Evolutionary conservation across 306 rosid genomes (phyloP).

Genomic region (Castanea crenata): DNA sequence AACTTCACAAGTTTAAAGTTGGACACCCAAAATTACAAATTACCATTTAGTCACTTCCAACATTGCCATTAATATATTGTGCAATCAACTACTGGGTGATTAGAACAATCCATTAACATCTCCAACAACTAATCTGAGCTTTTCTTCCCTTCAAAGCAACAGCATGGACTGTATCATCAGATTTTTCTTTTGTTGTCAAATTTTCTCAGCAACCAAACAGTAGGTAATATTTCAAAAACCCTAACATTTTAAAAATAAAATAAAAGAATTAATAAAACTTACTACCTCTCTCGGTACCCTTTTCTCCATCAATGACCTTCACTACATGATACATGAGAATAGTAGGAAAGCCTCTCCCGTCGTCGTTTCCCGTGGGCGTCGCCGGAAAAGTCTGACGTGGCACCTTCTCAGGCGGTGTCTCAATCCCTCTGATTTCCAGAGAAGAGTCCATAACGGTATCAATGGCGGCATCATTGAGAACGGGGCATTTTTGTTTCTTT

Average conservation of each 20-base stretch:
- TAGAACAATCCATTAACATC: neutral
- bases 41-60: neutral
- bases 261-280: too few relatives aligned
- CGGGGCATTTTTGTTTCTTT: slow-evolving; percentile 2
- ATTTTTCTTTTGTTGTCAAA: neutral
- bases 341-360: slow-evolving; percentile 37
- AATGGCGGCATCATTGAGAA: slow-evolving; percentile 15
- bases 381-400: slow-evolving; percentile 64
- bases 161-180: neutral
- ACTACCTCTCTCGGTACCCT: too few relatives aligned
- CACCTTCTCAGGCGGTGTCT: slow-evolving; percentile 93
- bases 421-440: slow-evolving; percentile 66
- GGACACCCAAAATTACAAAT: neutral
- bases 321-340: slow-evolving; percentile 72
- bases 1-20: neutral
- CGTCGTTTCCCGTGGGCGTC: slow-evolving; percentile 20
- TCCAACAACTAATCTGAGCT: neutral
- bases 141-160: neutral
- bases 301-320: slow-evolving; percentile 44
- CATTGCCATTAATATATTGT: neutral
- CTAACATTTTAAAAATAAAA: too few relatives aligned
- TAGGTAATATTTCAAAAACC: neutral
- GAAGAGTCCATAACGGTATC: slow-evolving; percentile 20
- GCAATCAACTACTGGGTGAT: neutral
- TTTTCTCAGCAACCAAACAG: neutral